phyloP scores from a whole-genome alignment of 257 asterid genomes.

The Vinca minor region DNA sequence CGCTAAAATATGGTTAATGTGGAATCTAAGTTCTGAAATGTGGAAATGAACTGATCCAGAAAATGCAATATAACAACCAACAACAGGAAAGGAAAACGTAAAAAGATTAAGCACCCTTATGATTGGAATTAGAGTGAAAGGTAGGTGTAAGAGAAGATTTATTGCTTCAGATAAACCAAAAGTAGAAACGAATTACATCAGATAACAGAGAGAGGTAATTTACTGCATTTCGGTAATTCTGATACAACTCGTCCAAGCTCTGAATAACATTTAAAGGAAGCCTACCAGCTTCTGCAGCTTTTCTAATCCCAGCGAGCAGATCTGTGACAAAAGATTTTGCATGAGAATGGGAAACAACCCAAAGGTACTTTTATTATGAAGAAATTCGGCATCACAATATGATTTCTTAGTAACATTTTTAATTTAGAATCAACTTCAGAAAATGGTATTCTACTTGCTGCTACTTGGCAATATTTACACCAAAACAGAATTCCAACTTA shows the following conservation, averaged over 20 bases:
- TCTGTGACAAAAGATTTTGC: slow-evolving; percentile 39
- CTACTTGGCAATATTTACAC: neutral
- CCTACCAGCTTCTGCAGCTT: slow-evolving; percentile 73
- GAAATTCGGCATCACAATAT: neutral
- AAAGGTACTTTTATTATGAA: neutral
- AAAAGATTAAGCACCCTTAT: neutral
- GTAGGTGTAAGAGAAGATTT: neutral
- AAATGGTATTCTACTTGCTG: neutral
- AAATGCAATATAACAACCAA: neutral
- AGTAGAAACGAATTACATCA: slow-evolving; percentile 18
- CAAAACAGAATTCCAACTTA: neutral
- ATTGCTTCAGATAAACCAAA: slow-evolving; percentile 5
- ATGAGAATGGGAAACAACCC: slow-evolving; percentile 3
- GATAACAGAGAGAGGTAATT: slow-evolving; percentile 34
- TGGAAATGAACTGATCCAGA: neutral
- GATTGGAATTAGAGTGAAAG: slow-evolving; percentile 8
- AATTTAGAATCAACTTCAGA: neutral
- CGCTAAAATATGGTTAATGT: neutral
- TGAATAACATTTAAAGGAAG: slow-evolving; percentile 58
- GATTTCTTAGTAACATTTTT: neutral
- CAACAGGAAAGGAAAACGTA: neutral
- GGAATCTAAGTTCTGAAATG: neutral
- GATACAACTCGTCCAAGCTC: slow-evolving; percentile 78
- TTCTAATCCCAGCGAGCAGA: slow-evolving; percentile 55
- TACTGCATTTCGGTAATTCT: slow-evolving; percentile 82